phyloP scores from a whole-genome alignment of 257 asterid genomes.

The Datura wrightii region DNA sequence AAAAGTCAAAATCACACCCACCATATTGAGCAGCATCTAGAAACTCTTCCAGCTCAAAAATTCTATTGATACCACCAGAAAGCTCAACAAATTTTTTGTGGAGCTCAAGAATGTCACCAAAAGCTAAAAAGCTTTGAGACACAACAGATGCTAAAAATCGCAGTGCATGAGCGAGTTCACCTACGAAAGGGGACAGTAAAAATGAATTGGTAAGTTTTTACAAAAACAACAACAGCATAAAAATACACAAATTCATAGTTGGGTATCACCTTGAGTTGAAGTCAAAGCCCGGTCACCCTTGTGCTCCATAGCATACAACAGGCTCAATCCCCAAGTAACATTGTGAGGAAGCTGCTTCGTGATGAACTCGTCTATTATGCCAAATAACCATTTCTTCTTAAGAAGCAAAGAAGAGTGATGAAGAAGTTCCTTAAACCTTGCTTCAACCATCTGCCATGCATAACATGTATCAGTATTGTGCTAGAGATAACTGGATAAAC shows the following conservation, averaged over 20 bases:
- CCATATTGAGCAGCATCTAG: constrained; percentile 89
- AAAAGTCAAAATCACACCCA: constrained; percentile 40
- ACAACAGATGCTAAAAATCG: constrained; percentile 98
- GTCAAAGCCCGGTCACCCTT: constrained; percentile 91
- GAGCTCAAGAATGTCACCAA: constrained; percentile 99
- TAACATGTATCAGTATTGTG: constrained; percentile 1
- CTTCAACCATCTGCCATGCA: constrained; percentile 83
- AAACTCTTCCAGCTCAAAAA: constrained; percentile 92
- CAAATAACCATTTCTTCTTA: constrained; percentile 92
- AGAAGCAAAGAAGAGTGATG: constrained; percentile 80
- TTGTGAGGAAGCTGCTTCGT: constrained; percentile 99
- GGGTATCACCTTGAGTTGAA: constrained; percentile 89
- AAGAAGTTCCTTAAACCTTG: constrained; percentile 75
- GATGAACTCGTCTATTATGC: constrained; percentile 88
- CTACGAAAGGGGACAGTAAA: constrained; percentile 48
- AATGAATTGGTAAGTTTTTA: constrained; percentile 9
- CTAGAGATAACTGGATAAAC: background rate
- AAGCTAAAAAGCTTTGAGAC: constrained; percentile 98
- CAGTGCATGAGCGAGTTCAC: constrained; percentile 97
- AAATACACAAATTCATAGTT: constrained; percentile 10
- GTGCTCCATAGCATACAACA: constrained; percentile 96
- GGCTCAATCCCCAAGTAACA: constrained; percentile 98
- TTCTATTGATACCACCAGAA: constrained; percentile 93
- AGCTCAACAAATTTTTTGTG: constrained; percentile 91
- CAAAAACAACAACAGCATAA: background rate